Evolutionary conservation across 306 rosid genomes (phyloP), one percentile per base, ranked within the genome.

Genomic region (Ochetophila trinervis): DNA sequence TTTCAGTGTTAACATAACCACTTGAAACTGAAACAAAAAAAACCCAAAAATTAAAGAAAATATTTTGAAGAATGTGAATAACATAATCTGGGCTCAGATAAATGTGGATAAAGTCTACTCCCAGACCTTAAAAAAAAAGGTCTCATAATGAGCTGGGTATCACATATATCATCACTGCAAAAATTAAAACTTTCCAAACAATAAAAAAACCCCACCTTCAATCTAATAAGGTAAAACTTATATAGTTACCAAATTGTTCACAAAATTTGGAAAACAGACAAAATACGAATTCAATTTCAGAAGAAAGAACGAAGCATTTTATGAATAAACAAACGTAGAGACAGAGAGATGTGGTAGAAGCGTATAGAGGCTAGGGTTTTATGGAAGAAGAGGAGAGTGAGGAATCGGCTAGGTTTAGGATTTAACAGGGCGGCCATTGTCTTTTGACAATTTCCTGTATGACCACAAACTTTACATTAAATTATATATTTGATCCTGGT

Each of bases 121-220:
- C 74, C 67, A n/a, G 78, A 78, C 82, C 78, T 63, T 67, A 53
- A 57, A 71, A 62, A 58, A 62, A 66, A 62, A 66, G 78, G 78
- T 63, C 82, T 78, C 78, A 63, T 72, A 72, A 69, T 69, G 78
- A 78, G 82, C 82, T 78, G 82, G 82, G 82, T 27, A 16, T 16
- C 17, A 62, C 69, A 62, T 78, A 67, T 51, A 50, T 77, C 82
- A 63, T 78, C 82, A 62, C 37, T 9, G 78, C 74, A n/a, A 10
- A 14, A 27, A 40, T 11, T 50, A 22, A 5, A 16, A 8, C 12
- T 19, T 2, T 7, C 9, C 13, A 15, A 11, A 0, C 2, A 68
- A 23, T 17, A 5, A 20, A 5, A 5, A 14, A 14, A 1, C 23
- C 45, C 13, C 2, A 21, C 8, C 6, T 54, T 22, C 4, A 20